Percentiles rank a stretch among this genome's conserved stretches.
These are phyloP conservation scores for Gossypium aridum DNA, from an alignment of 441 rosid species.

Conservation along the genomic window DNA sequence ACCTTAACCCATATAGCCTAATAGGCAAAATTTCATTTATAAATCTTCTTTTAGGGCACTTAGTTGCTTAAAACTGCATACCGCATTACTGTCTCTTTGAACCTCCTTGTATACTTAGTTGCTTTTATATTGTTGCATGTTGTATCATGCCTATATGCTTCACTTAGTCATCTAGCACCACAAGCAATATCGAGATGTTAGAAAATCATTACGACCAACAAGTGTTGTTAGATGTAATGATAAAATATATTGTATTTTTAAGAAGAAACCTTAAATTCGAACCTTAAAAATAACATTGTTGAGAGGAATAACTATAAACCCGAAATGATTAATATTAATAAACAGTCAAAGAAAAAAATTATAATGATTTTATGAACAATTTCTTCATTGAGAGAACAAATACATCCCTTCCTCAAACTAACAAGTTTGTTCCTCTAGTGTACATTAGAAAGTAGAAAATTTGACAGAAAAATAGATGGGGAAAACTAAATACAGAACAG, in stretches of 20 bases:
- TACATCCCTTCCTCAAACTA: background rate
- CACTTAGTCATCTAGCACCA: background rate
- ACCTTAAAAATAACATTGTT: too few species aligned
- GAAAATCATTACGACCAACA: too few species aligned
- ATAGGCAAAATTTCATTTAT: too few species aligned
- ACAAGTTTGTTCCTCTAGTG: background rate
- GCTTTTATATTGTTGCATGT: background rate
- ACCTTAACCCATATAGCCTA: background rate
- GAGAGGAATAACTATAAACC: too few species aligned
- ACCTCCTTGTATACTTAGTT: background rate
- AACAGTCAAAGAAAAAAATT: too few species aligned
- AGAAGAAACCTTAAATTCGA: too few species aligned
- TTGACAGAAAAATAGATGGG: background rate
- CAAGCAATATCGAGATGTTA: too few species aligned
- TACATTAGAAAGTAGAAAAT: conserved; percentile 1
- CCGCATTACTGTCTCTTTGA: background rate
- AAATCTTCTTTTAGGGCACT: background rate
- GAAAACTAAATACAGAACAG: background rate
- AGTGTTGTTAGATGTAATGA: too few species aligned
- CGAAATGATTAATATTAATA: too few species aligned
- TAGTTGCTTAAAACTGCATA: conserved; percentile 31
- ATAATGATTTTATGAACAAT: background rate
- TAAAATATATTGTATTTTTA: too few species aligned
- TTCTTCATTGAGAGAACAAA: background rate
- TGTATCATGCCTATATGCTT: background rate